Percentiles rank a stretch among this genome's conserved stretches.
Evolutionary conservation across 805 yeast species (phyloP).

Genomic region (Nakazawaea holstii): DNA sequence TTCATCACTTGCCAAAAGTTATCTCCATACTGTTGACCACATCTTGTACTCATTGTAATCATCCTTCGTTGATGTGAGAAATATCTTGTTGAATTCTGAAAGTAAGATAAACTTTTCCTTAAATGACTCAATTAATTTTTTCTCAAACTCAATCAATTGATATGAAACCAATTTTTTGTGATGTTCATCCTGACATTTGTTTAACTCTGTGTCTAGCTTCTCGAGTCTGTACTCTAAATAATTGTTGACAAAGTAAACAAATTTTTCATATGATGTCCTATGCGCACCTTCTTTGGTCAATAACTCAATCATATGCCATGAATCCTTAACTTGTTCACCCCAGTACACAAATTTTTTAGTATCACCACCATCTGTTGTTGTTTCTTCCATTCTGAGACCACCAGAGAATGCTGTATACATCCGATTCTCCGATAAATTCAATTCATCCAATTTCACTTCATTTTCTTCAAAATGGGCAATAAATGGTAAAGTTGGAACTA

Average conservation of each 20-base stretch:
- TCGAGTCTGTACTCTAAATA: neutral
- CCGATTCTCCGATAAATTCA: conserved; percentile 27
- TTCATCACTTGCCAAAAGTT: no score
- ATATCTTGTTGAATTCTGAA: no score
- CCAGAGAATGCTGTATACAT: conserved; percentile 26
- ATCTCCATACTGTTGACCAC: no score
- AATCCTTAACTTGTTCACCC: neutral
- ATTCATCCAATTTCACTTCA: conserved; percentile 16
- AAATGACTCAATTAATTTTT: neutral
- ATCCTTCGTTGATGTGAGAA: no score
- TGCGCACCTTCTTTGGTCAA: no score
- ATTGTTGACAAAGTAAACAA: neutral
- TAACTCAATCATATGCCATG: neutral
- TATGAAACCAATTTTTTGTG: neutral
- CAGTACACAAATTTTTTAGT: neutral
- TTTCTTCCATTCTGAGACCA: conserved; percentile 18
- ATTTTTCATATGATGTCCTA: neutral
- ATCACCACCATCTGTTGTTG: conserved; percentile 22
- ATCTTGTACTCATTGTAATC: no score
- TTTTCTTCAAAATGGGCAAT: conserved; percentile 19
- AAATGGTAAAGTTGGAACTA: conserved; percentile 36
- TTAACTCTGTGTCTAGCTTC: neutral
- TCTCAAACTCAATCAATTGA: neutral
- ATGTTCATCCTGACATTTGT: neutral
- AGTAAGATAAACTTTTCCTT: no score